Base-by-base conservation (phyloP, 2,329 filamentous ascomycete species). In the Tolypocladium nubicola region DNA sequence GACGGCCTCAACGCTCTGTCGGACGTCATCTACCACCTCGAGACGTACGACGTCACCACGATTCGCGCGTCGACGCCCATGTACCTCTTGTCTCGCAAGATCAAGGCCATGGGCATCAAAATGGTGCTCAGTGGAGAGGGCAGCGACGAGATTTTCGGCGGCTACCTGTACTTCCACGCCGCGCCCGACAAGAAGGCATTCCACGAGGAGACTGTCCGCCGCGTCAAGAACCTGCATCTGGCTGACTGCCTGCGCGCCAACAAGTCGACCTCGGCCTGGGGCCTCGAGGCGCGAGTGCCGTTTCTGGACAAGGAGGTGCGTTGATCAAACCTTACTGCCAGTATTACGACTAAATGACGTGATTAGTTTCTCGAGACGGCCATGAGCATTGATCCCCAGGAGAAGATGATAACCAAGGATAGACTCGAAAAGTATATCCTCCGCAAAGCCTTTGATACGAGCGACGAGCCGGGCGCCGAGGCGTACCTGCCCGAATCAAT, bases 91-190 rank as follows among this genome's bases (percentile, higher is more conserved):
- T 94, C 90, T 61, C 87, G 95, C 72, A 99, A 99, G 81, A 99
- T 99, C 81, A 99, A 99, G 82, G 94, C 92, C 40, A 93, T 97
- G 86, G 94, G 94, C 62, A 89, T 99, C 70, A 99, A 99, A 84
- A 99, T 99, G 94, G 94, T 99, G 58, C 82, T 99, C 61, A 95
- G 89, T 68, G 94, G 94, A 61, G 94, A 99, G 76, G 94, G 94
- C 54, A 94, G 89, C 68, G 94, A 99, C 73, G 94, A 99, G 77
- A 97, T 97, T 71, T 97, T 97, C 66, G 94, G 94, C 61, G 94
- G 94, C 56, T 99, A 99, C 75, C 85, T 99, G 23, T 99, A 99
- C 81, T 99, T 99, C 85, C 91, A 96, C 75, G 89, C 87, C 60
- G 94, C 94, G 2, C 94, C 94, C 26, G 82, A 90, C 79, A 93